phyloP scores from a whole-genome alignment of 257 asterid species.

The Solanum tacnaense region DNA sequence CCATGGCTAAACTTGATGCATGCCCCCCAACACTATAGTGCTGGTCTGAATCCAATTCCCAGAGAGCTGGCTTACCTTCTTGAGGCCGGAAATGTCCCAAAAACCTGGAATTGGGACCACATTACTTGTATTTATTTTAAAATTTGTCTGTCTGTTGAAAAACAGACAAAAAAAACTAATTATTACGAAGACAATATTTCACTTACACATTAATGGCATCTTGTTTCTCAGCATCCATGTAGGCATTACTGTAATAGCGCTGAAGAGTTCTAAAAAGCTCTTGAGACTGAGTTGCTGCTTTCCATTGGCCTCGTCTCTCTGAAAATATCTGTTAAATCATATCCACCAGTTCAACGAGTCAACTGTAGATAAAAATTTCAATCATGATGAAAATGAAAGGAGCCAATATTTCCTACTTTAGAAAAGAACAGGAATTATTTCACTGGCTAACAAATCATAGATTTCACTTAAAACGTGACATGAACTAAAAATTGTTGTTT shows the following conservation, averaged over 20 bases:
- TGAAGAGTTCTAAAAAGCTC: slow-evolving; percentile 74
- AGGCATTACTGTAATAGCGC: slow-evolving; percentile 77
- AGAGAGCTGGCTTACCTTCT: slow-evolving; percentile 70
- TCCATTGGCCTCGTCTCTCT: slow-evolving; percentile 93
- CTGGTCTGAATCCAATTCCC: slow-evolving; percentile 91
- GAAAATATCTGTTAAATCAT: slow-evolving; percentile 61
- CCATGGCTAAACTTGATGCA: slow-evolving; percentile 40
- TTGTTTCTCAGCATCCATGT: slow-evolving; percentile 92
- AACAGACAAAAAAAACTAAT: background rate
- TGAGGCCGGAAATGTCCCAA: slow-evolving; percentile 94
- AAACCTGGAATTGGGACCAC: slow-evolving; percentile 36
- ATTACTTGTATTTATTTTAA: background rate
- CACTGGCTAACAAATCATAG: background rate
- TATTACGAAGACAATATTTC: background rate
- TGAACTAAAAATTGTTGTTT: background rate
- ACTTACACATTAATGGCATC: slow-evolving; percentile 87
- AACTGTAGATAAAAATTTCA: background rate
- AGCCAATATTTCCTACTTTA: background rate
- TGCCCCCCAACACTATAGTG: slow-evolving; percentile 54
- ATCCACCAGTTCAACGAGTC: background rate
- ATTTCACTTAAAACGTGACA: background rate
- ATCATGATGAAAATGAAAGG: background rate
- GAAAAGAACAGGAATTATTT: background rate
- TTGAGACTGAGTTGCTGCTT: slow-evolving; percentile 85
- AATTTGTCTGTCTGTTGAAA: background rate